Conservation (phyloP, 495 filamentous ascomycete genomes). For the Penicillium robsamsonii region DNA sequence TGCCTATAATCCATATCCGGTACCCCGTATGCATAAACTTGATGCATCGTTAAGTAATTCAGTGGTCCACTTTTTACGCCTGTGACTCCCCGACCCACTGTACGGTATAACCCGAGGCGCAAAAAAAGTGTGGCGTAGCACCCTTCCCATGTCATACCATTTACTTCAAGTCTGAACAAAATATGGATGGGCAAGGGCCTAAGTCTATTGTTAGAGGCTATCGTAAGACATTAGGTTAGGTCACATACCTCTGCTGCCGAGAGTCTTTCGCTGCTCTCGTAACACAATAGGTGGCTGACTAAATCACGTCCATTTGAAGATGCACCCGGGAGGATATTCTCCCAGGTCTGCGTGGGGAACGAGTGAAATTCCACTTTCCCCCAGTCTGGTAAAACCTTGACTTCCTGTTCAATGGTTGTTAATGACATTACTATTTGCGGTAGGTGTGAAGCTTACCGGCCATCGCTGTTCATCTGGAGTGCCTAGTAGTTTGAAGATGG, state of each 20-base stretch:
- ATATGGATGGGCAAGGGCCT: constrained; percentile 43
- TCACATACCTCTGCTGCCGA: constrained; percentile 49
- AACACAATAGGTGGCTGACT: constrained; percentile 53
- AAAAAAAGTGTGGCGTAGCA: constrained; percentile 4
- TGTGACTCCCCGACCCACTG: constrained; percentile 4
- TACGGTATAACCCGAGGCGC: constrained; percentile 7
- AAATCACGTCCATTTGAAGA: constrained; percentile 53
- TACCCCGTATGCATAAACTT: not conserved
- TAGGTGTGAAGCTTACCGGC: constrained; percentile 55
- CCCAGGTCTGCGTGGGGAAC: constrained; percentile 53
- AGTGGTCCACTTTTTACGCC: not conserved
- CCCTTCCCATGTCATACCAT: not conserved
- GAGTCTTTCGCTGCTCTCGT: constrained; percentile 53
- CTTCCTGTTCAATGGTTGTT: constrained; percentile 43
- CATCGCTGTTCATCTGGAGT: constrained; percentile 75
- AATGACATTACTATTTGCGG: not conserved
- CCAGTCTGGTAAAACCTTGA: constrained; percentile 58
- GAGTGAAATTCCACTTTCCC: constrained; percentile 61
- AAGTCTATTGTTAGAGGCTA: constrained; percentile 17
- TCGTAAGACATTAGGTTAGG: not conserved
- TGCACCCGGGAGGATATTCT: constrained; percentile 48
- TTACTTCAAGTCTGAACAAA: constrained; percentile 28
- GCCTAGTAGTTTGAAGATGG: constrained; percentile 85
- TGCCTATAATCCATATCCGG: not conserved
- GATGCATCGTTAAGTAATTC: not conserved